Percentiles rank a stretch among this genome's conserved stretches.
These are phyloP conservation scores for Pseudogymnoascus sp. DNA, from an alignment of 2,329 filamentous ascomycete genomes.

Conservation along the genomic window DNA sequence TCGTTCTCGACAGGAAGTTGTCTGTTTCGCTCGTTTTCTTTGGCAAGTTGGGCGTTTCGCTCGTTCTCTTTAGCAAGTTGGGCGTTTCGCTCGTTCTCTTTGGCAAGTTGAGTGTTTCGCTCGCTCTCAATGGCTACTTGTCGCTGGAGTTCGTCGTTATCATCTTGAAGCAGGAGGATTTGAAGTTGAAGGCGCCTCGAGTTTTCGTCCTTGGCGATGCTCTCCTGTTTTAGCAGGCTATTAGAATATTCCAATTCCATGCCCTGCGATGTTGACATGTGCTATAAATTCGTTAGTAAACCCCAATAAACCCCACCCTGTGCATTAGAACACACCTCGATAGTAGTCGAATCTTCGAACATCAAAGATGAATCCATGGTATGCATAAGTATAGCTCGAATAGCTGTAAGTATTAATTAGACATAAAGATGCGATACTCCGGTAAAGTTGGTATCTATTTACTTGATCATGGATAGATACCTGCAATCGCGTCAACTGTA, in stretches of 20 bases:
- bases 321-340: constrained; percentile 5
- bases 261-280: constrained; percentile 28
- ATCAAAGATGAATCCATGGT: constrained; percentile 10
- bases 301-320: neutral
- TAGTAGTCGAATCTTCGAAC: neutral
- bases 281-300: constrained; percentile 19
- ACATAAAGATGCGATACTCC: constrained; percentile 9
- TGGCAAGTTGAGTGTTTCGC: neutral
- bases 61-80: neutral
- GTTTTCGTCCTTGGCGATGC: constrained; percentile 69
- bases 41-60: neutral
- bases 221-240: constrained; percentile 56
- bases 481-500: constrained; percentile 5
- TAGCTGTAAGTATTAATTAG: constrained; percentile 8
- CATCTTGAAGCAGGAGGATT: constrained; percentile 65
- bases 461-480: constrained; percentile 14
- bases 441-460: constrained; percentile 10
- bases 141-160: constrained; percentile 62
- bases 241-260: constrained; percentile 68
- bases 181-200: constrained; percentile 63
- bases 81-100: neutral
- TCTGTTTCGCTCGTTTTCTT: neutral
- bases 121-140: constrained; percentile 41
- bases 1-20: neutral
- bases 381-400: constrained; percentile 9